phyloP scores from a whole-genome alignment of 2,329 filamentous ascomycete species.

The Colletotrichum cordylinicola region DNA sequence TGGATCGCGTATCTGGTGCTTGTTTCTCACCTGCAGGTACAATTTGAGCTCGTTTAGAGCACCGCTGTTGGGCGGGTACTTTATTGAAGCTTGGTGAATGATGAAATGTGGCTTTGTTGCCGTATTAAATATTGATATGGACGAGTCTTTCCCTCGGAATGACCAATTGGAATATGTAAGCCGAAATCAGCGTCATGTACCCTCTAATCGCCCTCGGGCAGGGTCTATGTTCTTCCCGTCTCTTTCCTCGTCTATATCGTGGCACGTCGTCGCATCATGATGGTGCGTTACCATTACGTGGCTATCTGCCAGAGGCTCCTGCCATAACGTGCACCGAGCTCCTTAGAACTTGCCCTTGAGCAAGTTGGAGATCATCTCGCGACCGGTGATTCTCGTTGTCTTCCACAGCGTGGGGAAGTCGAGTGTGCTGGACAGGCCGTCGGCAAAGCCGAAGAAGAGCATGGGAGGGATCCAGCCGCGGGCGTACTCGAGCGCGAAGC shows the following conservation, averaged over 20 bases:
- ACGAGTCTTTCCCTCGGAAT: background rate
- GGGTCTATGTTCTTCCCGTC: background rate
- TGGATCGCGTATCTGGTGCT: background rate
- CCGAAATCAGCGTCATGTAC: background rate
- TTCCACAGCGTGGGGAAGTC: conserved; percentile 86
- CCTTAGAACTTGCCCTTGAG: conserved; percentile 71
- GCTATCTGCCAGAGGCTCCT: background rate
- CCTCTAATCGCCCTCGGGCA: background rate
- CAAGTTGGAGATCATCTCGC: conserved; percentile 79
- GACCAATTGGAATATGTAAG: background rate
- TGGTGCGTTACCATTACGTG: background rate
- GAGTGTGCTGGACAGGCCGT: conserved; percentile 79
- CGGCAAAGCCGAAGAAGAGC: conserved; percentile 88
- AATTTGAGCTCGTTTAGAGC: background rate
- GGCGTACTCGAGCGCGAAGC: conserved; percentile 85
- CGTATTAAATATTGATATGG: conserved; percentile 4
- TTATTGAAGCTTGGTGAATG: background rate
- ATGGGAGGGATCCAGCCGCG: conserved; percentile 92
- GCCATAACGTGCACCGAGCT: background rate
- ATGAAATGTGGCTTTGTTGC: background rate
- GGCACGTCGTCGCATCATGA: background rate
- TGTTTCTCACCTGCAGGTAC: conserved; percentile 12
- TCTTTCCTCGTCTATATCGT: background rate
- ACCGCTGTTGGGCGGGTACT: background rate
- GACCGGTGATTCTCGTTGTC: conserved; percentile 75